Percentiles rank a stretch among this genome's conserved stretches.
Conservation (phyloP, 2,329 filamentous ascomycete species). For the Fusarium lateritium region DNA sequence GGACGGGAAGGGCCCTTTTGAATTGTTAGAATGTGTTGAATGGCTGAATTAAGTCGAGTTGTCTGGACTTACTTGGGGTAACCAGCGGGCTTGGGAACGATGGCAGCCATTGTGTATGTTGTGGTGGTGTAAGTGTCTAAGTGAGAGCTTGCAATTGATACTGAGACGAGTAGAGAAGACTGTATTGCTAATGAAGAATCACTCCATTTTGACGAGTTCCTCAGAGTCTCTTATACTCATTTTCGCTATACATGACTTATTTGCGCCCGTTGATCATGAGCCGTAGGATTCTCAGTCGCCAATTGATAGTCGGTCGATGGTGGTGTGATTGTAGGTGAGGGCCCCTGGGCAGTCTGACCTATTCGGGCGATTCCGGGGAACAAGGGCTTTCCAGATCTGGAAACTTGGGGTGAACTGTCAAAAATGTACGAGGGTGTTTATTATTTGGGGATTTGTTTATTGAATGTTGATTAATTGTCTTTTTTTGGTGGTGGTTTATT, state of each 20-base stretch:
- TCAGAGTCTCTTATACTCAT: constrained; percentile 34
- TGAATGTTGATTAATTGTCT: constrained; percentile 4
- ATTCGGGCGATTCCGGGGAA: constrained; percentile 45
- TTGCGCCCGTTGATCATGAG: constrained; percentile 15
- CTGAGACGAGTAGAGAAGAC: constrained; percentile 9
- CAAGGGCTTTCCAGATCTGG: constrained; percentile 12
- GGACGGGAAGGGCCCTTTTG: constrained; percentile 35
- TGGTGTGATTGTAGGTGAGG: constrained; percentile 41
- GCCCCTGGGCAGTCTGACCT: constrained; percentile 41
- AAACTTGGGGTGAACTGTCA: constrained; percentile 14
- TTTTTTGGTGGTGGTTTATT: not conserved
- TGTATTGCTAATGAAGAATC: constrained; percentile 29
- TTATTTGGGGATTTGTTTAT: not conserved
- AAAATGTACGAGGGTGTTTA: not conserved
- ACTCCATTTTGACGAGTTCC: constrained; percentile 30
- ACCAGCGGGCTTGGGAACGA: constrained; percentile 30
- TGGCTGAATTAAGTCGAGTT: not conserved
- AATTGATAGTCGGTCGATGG: constrained; percentile 42
- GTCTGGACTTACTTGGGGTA: constrained; percentile 36
- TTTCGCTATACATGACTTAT: not conserved
- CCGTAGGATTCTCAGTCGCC: constrained; percentile 31
- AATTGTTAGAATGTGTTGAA: constrained; percentile 5
- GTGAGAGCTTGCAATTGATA: constrained; percentile 20
- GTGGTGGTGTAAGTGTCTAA: constrained; percentile 30
- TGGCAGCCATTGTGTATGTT: constrained; percentile 37